phyloP scores from a whole-genome alignment of 805 yeast genomes.

The Candida ponderosae region DNA sequence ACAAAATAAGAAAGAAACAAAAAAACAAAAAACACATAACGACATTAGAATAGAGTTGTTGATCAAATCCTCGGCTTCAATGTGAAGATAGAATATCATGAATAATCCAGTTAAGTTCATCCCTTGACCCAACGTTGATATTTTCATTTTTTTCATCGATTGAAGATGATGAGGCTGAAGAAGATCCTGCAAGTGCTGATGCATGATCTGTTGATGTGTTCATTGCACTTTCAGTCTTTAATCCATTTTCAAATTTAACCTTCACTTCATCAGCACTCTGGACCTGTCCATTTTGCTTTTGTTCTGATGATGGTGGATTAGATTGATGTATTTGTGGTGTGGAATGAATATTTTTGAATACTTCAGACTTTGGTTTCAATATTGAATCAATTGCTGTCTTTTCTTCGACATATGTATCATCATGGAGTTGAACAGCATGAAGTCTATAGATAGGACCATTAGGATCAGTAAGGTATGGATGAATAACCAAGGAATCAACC shows the following conservation, averaged over 20 bases:
- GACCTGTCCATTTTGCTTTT: not conserved
- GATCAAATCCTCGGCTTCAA: too few relatives aligned
- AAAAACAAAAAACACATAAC: not conserved
- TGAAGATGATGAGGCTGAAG: too few relatives aligned
- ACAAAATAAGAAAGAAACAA: not conserved
- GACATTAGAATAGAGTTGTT: too few relatives aligned
- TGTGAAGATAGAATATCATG: conserved; percentile 40
- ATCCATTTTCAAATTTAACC: not conserved
- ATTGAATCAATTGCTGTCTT: conserved; percentile 15
- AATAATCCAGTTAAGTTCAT: conserved; percentile 65
- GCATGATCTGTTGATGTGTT: not conserved
- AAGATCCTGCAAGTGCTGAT: not conserved
- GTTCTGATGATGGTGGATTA: not conserved
- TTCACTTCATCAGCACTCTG: too few relatives aligned
- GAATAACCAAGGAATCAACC: conserved; percentile 51
- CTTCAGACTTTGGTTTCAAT: conserved; percentile 7
- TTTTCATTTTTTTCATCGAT: not conserved
- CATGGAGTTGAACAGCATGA: conserved; percentile 39
- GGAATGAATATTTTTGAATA: not conserved
- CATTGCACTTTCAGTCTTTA: conserved; percentile 2
- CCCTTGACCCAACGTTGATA: conserved; percentile 46
- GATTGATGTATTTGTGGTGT: not conserved
- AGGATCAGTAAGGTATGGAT: conserved; percentile 64
- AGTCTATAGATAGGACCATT: conserved; percentile 51
- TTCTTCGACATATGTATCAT: conserved; percentile 33